Percentiles rank a stretch among this genome's conserved stretches.
Evolutionary conservation across 176 grass and related monocot genomes (phyloP).

Genomic region (Avena sativa): DNA sequence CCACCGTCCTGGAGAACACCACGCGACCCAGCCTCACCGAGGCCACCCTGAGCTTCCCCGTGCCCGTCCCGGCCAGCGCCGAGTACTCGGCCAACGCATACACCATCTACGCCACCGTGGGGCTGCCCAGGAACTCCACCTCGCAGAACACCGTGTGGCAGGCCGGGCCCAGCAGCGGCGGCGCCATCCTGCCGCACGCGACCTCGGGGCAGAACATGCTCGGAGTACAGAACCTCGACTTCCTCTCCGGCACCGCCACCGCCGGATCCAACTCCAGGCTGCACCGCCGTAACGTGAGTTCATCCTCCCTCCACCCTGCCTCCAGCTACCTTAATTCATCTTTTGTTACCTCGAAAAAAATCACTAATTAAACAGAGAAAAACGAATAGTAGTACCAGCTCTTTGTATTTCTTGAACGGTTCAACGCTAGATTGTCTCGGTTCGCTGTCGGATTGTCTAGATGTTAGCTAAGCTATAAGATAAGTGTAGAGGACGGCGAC

Average conservation of each 20-base stretch:
- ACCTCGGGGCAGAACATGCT: neutral
- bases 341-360: neutral
- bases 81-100: conserved; percentile 62
- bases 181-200: neutral
- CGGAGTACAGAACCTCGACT: conserved; percentile 41
- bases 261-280: conserved; percentile 54
- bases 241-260: conserved; percentile 54
- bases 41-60: conserved; percentile 26
- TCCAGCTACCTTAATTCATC: neutral
- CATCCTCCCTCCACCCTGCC: neutral
- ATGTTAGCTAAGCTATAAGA: conserved; percentile 17
- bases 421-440: neutral
- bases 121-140: conserved; percentile 53
- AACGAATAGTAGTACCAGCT: neutral
- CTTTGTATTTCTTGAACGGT: neutral
- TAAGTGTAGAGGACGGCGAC: neutral
- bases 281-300: conserved; percentile 79
- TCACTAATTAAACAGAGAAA: neutral
- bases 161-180: conserved; percentile 31
- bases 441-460: neutral
- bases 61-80: conserved; percentile 37
- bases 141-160: conserved; percentile 80
- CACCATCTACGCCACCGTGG: conserved; percentile 75
- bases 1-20: conserved; percentile 28
- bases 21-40: neutral